A percentile compares a stretch with the other conserved stretches of the same genome.
Conservation (phyloP, 2,329 filamentous ascomycete genomes). For the Leptographium lundbergii region DNA sequence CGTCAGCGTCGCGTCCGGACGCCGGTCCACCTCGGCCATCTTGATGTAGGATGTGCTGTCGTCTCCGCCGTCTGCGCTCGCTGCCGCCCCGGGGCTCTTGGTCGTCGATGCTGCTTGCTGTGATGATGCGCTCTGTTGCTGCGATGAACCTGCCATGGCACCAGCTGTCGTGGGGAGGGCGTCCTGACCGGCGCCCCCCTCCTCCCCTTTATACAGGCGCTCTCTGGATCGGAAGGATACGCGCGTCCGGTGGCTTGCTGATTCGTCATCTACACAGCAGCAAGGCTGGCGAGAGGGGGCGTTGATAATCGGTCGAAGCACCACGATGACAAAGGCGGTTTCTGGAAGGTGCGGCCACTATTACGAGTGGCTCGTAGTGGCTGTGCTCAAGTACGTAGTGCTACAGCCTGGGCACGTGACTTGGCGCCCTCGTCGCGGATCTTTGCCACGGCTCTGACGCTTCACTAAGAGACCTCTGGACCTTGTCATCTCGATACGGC, state of each 20-base stretch:
- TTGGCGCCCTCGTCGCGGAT: slow-evolving; percentile 6
- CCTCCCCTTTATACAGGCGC: not conserved
- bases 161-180: not conserved
- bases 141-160: slow-evolving; percentile 35
- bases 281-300: not conserved
- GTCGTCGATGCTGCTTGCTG: slow-evolving; percentile 15
- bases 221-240: not conserved
- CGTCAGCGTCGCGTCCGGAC: slow-evolving; percentile 53
- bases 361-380: not conserved
- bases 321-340: slow-evolving; percentile 2
- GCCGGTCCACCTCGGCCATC: slow-evolving; percentile 48
- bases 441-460: not conserved
- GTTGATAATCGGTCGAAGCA: no score
- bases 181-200: not conserved
- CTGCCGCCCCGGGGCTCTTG: slow-evolving; percentile 16
- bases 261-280: not conserved
- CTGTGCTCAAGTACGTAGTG: not conserved
- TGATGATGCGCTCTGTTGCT: not conserved
- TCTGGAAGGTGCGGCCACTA: slow-evolving; percentile 7
- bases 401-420: slow-evolving; percentile 6
- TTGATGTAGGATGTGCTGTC: slow-evolving; percentile 47
- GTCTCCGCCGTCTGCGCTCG: not conserved
- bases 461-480: no score
- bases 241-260: not conserved
- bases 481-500: not conserved